Base-by-base conservation (phyloP, 352 stramenopile genomes). In the Phytophthora kernoviae region DNA sequence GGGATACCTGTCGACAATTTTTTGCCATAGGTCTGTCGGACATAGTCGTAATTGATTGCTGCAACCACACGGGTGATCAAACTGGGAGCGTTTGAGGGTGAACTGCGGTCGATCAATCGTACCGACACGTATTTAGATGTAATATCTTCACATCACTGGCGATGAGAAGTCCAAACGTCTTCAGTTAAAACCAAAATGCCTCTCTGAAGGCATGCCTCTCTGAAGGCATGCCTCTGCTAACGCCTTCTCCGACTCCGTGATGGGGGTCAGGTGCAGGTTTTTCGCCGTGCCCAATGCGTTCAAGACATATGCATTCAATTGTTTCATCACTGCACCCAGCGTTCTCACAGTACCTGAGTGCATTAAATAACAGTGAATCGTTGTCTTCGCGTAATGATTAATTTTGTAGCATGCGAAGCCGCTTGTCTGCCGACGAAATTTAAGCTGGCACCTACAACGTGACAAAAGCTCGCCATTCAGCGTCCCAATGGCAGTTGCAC, bases 311-410 rank as follows among this genome's bases (percentile, higher is more conserved):
- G n/a, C n/a, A n/a, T 58, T 24, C 47, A 58, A 40, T 18, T 65
- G 40, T 15, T 64, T 22, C n/a, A n/a, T n/a, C n/a, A n/a, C n/a
- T 20, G 0, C 4, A 10, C 32, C 10, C 43, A 65, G 47, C 18
- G 33, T 54, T 34, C 26, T 42, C 48, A 65, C 57, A 36, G 57
- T 21, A 18, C 48, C 30, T 42, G 47, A 65, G 40, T 14, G 40
- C 17, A 36, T 54, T 30, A 58, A 58, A 58, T 20, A 64, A 33
- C 30, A 14, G 14, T 1, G 53, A 39, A 61, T 61, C 43, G 4
- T 64, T 44, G n/a, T n/a, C 3, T 49, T 12, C 5, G 21, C 49
- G 10, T 27, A 61, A 5, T 20, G 43, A 61, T 26, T 43, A 33
- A 24, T 5, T 41, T 61, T 54, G 30, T 17, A 51, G 44, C 44